phyloP scores from a whole-genome alignment of 768 basidiomycete genomes.

The Dendrothele bispora region DNA sequence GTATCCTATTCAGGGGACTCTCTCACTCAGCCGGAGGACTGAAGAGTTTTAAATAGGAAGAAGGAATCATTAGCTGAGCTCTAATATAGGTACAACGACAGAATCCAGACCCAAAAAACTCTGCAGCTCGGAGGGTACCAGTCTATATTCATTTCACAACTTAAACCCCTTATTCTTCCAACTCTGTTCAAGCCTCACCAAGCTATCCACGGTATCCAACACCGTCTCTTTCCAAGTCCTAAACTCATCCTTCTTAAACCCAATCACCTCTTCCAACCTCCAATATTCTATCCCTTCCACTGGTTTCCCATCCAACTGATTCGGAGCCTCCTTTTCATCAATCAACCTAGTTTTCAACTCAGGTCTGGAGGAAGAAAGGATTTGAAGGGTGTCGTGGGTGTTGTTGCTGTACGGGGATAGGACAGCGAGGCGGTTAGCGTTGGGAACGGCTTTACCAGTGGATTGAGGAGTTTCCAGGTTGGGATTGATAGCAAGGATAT shows the following conservation, averaged over 20 bases:
- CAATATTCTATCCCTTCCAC: neutral
- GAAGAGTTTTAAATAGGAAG: too few relatives aligned
- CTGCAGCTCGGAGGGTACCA: too few relatives aligned
- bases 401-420: constrained; percentile 3
- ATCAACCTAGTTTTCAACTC: constrained; percentile 11
- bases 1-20: too few relatives aligned
- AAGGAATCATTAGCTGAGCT: too few relatives aligned
- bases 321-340: constrained; percentile 6
- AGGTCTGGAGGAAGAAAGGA: constrained; percentile 12
- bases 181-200: constrained; percentile 11
- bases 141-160: too few relatives aligned
- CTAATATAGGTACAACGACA: too few relatives aligned
- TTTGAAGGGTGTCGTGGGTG: constrained; percentile 11
- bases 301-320: neutral
- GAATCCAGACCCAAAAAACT: too few relatives aligned
- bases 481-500: constrained; percentile 16
- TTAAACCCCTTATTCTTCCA: constrained; percentile 15
- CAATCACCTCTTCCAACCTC: constrained; percentile 5
- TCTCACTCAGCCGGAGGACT: too few relatives aligned
- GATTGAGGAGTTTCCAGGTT: too few relatives aligned
- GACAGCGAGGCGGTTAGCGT: constrained; percentile 9
- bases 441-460: constrained; percentile 3
- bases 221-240: constrained; percentile 16
- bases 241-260: constrained; percentile 4
- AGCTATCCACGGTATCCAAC: constrained; percentile 12